phyloP scores from a whole-genome alignment of 306 rosid species.

The Dalbergia cochinchinensis region DNA sequence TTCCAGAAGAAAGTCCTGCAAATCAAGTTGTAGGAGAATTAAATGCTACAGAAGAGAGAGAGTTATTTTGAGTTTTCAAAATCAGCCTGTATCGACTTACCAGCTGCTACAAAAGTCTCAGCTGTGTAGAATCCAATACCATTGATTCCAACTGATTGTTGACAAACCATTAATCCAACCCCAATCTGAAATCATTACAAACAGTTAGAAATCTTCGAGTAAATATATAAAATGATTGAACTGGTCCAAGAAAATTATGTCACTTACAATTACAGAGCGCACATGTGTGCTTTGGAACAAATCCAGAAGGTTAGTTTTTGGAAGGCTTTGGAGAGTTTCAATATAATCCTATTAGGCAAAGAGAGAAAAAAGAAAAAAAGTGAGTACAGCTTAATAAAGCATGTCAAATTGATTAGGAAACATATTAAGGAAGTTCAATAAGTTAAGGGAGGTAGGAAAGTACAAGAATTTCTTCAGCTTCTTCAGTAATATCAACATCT shows the following conservation, averaged over 20 bases:
- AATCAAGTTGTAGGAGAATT: constrained; percentile 15
- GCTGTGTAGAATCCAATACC: constrained; percentile 77
- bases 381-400: constrained; percentile 32
- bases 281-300: constrained; percentile 69
- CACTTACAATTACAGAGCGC: constrained; percentile 71
- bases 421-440: constrained; percentile 18
- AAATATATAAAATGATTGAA: neutral
- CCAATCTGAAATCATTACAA: constrained; percentile 64
- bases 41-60: neutral
- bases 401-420: constrained; percentile 19
- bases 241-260: constrained; percentile 22
- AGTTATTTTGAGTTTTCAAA: constrained; percentile 8
- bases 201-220: constrained; percentile 35
- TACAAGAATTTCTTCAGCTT: constrained; percentile 78
- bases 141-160: constrained; percentile 82
- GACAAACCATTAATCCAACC: constrained; percentile 82
- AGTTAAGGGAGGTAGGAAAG: constrained; percentile 46
- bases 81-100: constrained; percentile 45
- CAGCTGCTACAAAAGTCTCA: constrained; percentile 73
- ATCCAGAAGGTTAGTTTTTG: constrained; percentile 66
- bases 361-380: neutral
- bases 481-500: constrained; percentile 63
- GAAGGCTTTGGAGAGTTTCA: constrained; percentile 63
- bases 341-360: constrained; percentile 64
- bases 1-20: constrained; percentile 73